Percentiles rank a stretch among this genome's conserved stretches.
Evolutionary conservation across 495 filamentous ascomycete genomes (phyloP).

Genomic region (Aspergillus ostianus): DNA sequence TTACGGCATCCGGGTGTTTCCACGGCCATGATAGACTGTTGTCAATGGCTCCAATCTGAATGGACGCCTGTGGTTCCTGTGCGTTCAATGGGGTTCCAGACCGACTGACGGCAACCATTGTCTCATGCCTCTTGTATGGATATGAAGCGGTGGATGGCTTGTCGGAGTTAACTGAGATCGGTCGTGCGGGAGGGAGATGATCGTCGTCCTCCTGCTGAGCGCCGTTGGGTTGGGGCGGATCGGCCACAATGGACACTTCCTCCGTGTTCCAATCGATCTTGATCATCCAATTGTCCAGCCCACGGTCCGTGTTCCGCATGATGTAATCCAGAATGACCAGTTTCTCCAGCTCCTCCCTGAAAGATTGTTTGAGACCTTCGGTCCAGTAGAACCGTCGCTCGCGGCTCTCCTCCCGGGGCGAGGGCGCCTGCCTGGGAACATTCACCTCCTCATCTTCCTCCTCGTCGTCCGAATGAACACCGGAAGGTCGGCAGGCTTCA

Average conservation of each 20-base stretch:
- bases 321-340: conserved; percentile 98
- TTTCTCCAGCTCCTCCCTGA: conserved; percentile 94
- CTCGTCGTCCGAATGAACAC: conserved; percentile 62
- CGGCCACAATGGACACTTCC: conserved; percentile 79
- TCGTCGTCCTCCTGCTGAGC: conserved; percentile 47
- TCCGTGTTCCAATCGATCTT: conserved; percentile 83
- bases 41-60: conserved; percentile 90
- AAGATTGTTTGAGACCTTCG: conserved; percentile 81
- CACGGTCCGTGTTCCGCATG: conserved; percentile 97
- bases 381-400: conserved; percentile 78
- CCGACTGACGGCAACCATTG: conserved; percentile 74
- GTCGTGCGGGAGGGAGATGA: conserved; percentile 54
- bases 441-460: conserved; percentile 67
- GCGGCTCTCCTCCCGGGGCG: conserved; percentile 46
- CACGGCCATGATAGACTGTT: conserved; percentile 98
- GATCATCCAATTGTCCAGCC: conserved; percentile 99
- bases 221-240: conserved; percentile 68
- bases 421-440: conserved; percentile 41
- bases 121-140: conserved; percentile 76
- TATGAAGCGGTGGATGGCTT: conserved; percentile 48
- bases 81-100: conserved; percentile 53
- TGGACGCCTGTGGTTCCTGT: conserved; percentile 52
- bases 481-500: conserved; percentile 78
- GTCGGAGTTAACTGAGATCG: conserved; percentile 52
- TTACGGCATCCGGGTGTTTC: conserved; percentile 95